Conservation (phyloP, 257 asterid species). For the Pogostemon cablin region DNA sequence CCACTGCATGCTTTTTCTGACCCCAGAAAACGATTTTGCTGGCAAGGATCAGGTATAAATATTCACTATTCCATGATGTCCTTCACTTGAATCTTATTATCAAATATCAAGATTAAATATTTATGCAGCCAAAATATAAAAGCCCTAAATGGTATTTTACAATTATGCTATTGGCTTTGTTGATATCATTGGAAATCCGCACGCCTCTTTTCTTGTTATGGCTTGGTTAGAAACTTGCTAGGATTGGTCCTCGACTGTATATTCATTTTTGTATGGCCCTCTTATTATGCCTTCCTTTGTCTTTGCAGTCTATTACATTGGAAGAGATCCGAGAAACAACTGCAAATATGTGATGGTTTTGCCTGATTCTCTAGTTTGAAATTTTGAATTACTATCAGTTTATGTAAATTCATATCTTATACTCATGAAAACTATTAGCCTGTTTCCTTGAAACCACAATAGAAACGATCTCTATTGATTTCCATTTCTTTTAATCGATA, state of each 20-base stretch:
- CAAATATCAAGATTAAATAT: not conserved
- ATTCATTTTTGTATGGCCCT: not conserved
- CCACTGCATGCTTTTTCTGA: slow-evolving; percentile 96
- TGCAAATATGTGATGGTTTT: slow-evolving; percentile 55
- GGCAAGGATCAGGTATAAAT: slow-evolving; percentile 82
- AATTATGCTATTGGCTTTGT: slow-evolving; percentile 16
- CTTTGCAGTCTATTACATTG: slow-evolving; percentile 54
- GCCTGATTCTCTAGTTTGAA: slow-evolving; percentile 23
- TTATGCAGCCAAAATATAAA: not conserved
- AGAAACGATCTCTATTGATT: slow-evolving; percentile 7
- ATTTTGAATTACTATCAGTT: slow-evolving; percentile 1
- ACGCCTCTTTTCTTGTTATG: not conserved
- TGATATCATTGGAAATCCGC: not conserved
- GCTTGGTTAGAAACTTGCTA: no score
- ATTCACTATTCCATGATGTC: not conserved
- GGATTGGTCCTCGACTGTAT: no score
- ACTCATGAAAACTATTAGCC: slow-evolving; percentile 10
- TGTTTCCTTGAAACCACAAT: slow-evolving; percentile 7
- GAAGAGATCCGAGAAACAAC: slow-evolving; percentile 85
- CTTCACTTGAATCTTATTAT: not conserved
- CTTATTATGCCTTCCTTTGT: slow-evolving; percentile 26
- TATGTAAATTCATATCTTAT: slow-evolving; percentile 30
- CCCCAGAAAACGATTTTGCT: slow-evolving; percentile 89
- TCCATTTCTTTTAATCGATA: not conserved
- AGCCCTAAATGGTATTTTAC: not conserved